Conservation (phyloP, 495 filamentous ascomycete species). For the Cladorrhinum samala region DNA sequence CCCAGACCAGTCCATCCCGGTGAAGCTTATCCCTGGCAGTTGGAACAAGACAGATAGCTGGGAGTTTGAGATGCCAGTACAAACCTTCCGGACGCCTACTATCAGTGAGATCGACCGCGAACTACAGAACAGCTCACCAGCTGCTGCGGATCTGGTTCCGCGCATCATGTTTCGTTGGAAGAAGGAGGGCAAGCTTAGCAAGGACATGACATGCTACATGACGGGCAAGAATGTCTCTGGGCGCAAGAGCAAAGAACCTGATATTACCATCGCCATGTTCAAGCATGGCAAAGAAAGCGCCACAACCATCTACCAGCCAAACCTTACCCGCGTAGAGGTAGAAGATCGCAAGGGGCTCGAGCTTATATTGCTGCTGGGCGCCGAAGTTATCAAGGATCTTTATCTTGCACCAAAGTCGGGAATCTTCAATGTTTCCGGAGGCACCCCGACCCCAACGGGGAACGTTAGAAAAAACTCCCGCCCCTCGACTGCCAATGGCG, state of each 20-base stretch:
- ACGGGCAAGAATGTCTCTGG: conserved; percentile 68
- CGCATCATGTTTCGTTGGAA: conserved; percentile 86
- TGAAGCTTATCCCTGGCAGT: conserved; percentile 63
- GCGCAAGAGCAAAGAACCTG: conserved; percentile 78
- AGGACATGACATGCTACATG: conserved; percentile 73
- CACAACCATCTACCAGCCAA: conserved; percentile 86
- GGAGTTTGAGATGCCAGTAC: conserved; percentile 89
- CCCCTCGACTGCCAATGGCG: conserved; percentile 19
- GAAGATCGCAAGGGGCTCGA: conserved; percentile 94
- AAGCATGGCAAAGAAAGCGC: conserved; percentile 39
- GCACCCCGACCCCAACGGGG: conserved; percentile 16
- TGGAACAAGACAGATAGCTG: conserved; percentile 76
- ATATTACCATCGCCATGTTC: conserved; percentile 87
- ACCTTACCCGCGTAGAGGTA: conserved; percentile 81
- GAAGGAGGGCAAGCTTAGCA: conserved; percentile 76
- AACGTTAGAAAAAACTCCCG: conserved; percentile 40
- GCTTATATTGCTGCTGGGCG: conserved; percentile 74
- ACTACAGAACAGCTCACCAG: conserved; percentile 58
- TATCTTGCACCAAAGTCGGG: conserved; percentile 65
- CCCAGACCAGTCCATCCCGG: conserved; percentile 73
- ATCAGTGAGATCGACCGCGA: conserved; percentile 69
- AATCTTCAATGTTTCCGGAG: conserved; percentile 69
- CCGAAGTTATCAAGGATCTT: conserved; percentile 80
- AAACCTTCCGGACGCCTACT: conserved; percentile 75
- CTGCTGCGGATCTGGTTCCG: conserved; percentile 63